Conservation (phyloP, 441 rosid species). For the Pelargonium cotyledonis region DNA sequence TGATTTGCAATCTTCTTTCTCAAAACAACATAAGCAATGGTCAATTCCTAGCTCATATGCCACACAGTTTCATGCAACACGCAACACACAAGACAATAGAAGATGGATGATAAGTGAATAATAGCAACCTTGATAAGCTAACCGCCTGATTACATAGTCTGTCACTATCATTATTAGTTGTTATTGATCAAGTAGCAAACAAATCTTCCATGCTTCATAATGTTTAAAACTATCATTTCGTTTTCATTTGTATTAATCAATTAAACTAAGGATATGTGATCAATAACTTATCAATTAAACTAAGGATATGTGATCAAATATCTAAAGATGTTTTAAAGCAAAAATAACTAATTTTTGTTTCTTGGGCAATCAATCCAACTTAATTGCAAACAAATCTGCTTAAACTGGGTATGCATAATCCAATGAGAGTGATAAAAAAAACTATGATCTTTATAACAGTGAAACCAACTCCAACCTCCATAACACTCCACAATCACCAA, state of each 20-base stretch:
- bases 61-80: too few relatives aligned
- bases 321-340: background rate
- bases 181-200: too few relatives aligned
- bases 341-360: background rate
- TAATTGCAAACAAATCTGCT: background rate
- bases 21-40: too few relatives aligned
- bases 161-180: too few relatives aligned
- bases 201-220: too few relatives aligned
- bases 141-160: too few relatives aligned
- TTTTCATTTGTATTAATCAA: background rate
- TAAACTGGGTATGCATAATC: background rate
- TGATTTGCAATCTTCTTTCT: too few relatives aligned
- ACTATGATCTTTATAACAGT: background rate
- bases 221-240: too few relatives aligned
- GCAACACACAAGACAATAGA: too few relatives aligned
- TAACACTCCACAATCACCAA: background rate
- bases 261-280: background rate
- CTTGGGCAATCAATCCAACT: background rate
- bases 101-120: too few relatives aligned
- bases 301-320: background rate
- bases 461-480: background rate
- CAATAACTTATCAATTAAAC: background rate
- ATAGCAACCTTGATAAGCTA: too few relatives aligned
- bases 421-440: background rate
- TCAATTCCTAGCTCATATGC: too few relatives aligned